A percentile compares a stretch with the other conserved stretches of the same genome.
Conservation (phyloP, 2,329 filamentous ascomycete species). For the Beauveria varroae region DNA sequence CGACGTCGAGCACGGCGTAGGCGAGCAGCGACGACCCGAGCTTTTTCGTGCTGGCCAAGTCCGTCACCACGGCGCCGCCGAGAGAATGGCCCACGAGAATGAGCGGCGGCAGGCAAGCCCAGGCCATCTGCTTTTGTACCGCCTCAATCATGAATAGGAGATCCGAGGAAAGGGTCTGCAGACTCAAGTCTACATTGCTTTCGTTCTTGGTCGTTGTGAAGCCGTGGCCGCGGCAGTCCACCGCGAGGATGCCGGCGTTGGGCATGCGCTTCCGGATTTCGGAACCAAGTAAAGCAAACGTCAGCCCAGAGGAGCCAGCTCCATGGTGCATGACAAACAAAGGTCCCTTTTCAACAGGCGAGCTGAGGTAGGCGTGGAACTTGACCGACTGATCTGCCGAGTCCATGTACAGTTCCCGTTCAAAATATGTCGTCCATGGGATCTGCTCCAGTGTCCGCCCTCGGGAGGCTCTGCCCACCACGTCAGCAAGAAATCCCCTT, state of each 20-base stretch:
- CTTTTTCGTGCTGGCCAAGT: conserved; percentile 62
- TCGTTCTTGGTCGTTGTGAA: conserved; percentile 47
- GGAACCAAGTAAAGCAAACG: conserved; percentile 73
- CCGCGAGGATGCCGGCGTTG: conserved; percentile 71
- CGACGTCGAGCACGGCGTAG: conserved; percentile 87
- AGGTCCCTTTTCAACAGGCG: conserved; percentile 66
- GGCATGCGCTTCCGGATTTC: conserved; percentile 74
- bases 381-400: conserved; percentile 42
- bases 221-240: conserved; percentile 85
- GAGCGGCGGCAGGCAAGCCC: conserved; percentile 65
- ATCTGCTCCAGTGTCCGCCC: conserved; percentile 56
- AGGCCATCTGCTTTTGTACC: conserved; percentile 61
- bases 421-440: conserved; percentile 86
- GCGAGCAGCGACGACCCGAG: conserved; percentile 67
- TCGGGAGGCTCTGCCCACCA: conserved; percentile 33
- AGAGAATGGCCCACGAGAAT: conserved; percentile 87
- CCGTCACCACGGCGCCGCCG: conserved; percentile 83
- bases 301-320: conserved; percentile 85
- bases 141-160: conserved; percentile 61
- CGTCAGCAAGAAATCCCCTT: not conserved
- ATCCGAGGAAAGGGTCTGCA: conserved; percentile 67
- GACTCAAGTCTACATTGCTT: conserved; percentile 53
- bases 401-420: conserved; percentile 73
- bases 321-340: conserved; percentile 94
- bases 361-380: conserved; percentile 84